Evolutionary conservation across 352 stramenopile genomes (phyloP).

Genomic region (Phytophthora ohioensis): DNA sequence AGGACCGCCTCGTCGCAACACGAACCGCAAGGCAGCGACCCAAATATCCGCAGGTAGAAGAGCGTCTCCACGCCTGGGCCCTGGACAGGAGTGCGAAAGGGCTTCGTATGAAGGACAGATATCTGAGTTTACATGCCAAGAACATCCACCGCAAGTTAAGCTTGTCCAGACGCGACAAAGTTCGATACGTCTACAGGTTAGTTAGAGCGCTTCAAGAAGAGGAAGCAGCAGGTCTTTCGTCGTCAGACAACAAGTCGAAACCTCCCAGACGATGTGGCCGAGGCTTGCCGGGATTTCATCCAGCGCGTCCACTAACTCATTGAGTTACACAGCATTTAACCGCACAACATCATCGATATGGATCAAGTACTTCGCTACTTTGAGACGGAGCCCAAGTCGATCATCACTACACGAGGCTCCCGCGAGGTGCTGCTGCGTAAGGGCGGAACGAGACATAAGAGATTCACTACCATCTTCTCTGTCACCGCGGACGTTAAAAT

Average conservation of each 20-base stretch:
- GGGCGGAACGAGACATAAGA: neutral
- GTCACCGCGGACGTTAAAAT: neutral
- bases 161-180: no score
- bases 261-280: neutral
- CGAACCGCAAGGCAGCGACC: no score
- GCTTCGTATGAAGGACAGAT: neutral
- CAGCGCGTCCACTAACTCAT: neutral
- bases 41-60: no score
- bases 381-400: neutral
- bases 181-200: neutral
- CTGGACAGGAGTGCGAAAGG: neutral
- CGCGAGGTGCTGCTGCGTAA: neutral
- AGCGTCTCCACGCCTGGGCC: neutral
- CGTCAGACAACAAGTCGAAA: neutral
- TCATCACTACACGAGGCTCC: neutral
- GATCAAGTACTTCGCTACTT: neutral
- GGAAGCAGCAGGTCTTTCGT: neutral
- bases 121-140: neutral
- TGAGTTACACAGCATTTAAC: neutral
- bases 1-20: neutral
- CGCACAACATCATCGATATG: slow-evolving; percentile 1
- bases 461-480: neutral
- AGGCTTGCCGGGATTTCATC: neutral
- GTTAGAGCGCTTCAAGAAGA: neutral
- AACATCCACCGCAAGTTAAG: neutral